These are phyloP conservation scores for Zizania latifolia DNA, from an alignment of 176 grass and related monocot species.

Conservation along the genomic window DNA sequence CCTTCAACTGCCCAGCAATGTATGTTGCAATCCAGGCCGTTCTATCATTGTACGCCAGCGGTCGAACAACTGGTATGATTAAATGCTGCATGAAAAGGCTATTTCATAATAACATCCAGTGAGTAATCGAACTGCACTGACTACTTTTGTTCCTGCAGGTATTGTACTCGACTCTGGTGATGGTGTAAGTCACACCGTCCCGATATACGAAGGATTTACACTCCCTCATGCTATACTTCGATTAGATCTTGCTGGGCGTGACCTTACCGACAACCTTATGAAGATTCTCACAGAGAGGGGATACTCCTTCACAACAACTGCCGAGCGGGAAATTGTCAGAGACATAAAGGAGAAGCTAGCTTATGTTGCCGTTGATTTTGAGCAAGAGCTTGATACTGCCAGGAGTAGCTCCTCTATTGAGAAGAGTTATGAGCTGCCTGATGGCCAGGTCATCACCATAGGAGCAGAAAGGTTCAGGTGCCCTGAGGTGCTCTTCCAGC, in stretches of 20 bases:
- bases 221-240: constrained; percentile 84
- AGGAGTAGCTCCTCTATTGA: constrained; percentile 72
- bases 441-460: constrained; percentile 81
- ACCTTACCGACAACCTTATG: constrained; percentile 77
- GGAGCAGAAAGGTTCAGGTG: constrained; percentile 82
- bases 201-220: constrained; percentile 75
- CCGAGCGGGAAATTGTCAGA: constrained; percentile 84
- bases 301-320: constrained; percentile 82
- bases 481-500: constrained; percentile 80
- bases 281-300: constrained; percentile 90
- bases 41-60: constrained; percentile 79
- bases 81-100: not conserved
- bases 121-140: not conserved
- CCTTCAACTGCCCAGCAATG: constrained; percentile 74
- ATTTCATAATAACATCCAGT: not conserved
- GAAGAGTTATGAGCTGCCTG: constrained; percentile 80
- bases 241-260: constrained; percentile 72
- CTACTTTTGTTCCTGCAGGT: constrained; percentile 19
- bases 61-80: constrained; percentile 68
- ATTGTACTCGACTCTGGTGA: constrained; percentile 85
- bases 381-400: constrained; percentile 67
- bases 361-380: constrained; percentile 74
- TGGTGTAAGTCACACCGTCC: constrained; percentile 84
- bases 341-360: constrained; percentile 93
- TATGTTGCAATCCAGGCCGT: constrained; percentile 84